Percentiles rank a stretch among this genome's conserved stretches.
Conservation (phyloP, 495 filamentous ascomycete species). For the Tuber brumale region DNA sequence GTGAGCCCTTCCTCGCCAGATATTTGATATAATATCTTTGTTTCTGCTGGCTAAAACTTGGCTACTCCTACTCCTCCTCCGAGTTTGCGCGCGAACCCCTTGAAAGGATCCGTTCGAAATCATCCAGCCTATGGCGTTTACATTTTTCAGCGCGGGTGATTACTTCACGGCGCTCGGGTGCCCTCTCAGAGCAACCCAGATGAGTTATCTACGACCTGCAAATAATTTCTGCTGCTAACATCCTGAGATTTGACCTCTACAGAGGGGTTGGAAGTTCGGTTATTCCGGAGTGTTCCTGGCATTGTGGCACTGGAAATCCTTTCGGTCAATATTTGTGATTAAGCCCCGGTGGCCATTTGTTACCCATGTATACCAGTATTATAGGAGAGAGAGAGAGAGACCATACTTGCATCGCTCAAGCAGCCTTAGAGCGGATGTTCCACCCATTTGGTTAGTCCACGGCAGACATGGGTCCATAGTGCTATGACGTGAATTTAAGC, state of each 20-base stretch:
- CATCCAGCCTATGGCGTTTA: background rate
- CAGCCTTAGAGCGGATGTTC: background rate
- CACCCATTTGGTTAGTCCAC: background rate
- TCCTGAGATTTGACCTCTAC: background rate
- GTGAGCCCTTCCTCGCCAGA: background rate
- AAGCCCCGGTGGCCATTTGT: background rate
- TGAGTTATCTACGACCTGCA: background rate
- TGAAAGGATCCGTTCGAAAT: background rate
- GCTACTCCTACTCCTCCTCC: background rate
- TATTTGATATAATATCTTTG: background rate
- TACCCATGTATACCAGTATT: background rate
- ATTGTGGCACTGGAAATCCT: background rate
- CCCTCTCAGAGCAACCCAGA: background rate
- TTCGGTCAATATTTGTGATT: background rate
- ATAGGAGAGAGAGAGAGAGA: background rate
- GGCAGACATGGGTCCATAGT: background rate
- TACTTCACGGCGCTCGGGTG: background rate
- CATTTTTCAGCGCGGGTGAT: background rate
- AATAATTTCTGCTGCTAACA: background rate
- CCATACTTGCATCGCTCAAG: background rate
- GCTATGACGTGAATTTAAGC: background rate
- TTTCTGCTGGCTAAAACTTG: background rate
- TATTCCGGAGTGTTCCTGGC: background rate
- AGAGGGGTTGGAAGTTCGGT: background rate
- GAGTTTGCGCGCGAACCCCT: no score